Evolutionary conservation across 805 yeast genomes (phyloP), one percentile per base, ranked within the genome.

Genomic region (Kluyveromyces aestuarii): DNA sequence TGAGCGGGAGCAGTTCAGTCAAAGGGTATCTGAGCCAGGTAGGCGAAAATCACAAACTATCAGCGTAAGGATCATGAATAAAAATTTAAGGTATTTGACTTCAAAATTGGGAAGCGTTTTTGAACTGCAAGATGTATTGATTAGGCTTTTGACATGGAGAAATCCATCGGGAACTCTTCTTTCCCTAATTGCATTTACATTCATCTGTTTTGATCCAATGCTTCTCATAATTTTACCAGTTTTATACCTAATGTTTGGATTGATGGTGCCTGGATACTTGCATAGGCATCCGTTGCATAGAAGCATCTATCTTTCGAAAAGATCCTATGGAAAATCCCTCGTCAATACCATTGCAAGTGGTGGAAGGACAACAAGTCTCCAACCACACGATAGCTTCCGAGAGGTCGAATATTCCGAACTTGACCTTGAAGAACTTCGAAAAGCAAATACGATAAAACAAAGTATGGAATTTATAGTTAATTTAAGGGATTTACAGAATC

Each of bases 71-170:
- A 63, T 72, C 5, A 66, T 87, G 45, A 72, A 79, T 1, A 68
- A 73, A 16, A 86, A 85, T 63, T 69, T 86, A 59, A 75, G 78
- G 52, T 70, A 72, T 37, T 62, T 84, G 55, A 79, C 83, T 46
- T 57, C 66, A 11, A 75, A 79, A 48, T 71, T 82, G 72, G 78
- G 82, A 27, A 67, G 70, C 0, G 57, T 84, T 9, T 82, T 85
- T 55, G 74, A 69, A 40, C 49, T 81, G 1, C 91, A 85, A 56
- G 82, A 82, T 54, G 79, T 80, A 2, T 40, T 82, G 1, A 70
- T 81, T 7, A 76, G 79, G 45, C 60, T 85, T 0, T 50, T 87
- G 21, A 76, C 86, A 5, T 90, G 97, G 97, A 77, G 80, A 50
- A 71, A 74, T 27, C 90, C 95, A 0, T 71, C 85, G 0, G 75